A percentile compares a stretch with the other conserved stretches of the same genome.
phyloP scores from a whole-genome alignment of 805 yeast species.

The Maudiozyma turicensis region DNA sequence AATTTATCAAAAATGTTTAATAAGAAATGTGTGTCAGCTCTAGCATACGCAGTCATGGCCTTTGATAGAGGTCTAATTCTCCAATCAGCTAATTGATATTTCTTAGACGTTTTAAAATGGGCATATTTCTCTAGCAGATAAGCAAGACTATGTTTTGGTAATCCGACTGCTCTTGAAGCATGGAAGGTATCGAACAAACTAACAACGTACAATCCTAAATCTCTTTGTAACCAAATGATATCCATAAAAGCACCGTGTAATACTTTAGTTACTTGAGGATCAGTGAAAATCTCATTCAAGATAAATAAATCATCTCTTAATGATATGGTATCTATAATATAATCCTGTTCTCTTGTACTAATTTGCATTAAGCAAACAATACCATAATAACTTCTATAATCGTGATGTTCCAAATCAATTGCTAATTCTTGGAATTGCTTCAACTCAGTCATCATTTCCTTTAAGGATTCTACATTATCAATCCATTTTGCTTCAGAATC shows the following conservation, averaged over 20 bases:
- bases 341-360: conserved; percentile 71
- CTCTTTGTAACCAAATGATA: conserved; percentile 93
- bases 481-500: conserved; percentile 62
- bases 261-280: conserved; percentile 76
- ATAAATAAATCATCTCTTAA: conserved; percentile 60
- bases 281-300: conserved; percentile 66
- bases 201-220: conserved; percentile 83
- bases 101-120: conserved; percentile 78
- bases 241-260: conserved; percentile 97
- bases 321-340: conserved; percentile 75
- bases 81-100: conserved; percentile 97
- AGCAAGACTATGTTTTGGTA: conserved; percentile 78
- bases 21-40: conserved; percentile 91
- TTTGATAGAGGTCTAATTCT: conserved; percentile 72
- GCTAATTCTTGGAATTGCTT: conserved; percentile 56
- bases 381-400: conserved; percentile 82
- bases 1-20: conserved; percentile 70
- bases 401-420: conserved; percentile 94
- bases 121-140: conserved; percentile 73
- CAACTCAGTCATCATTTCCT: conserved; percentile 46
- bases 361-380: conserved; percentile 90
- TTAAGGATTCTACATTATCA: conserved; percentile 44
- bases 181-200: conserved; percentile 86
- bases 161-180: conserved; percentile 72
- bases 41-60: conserved; percentile 76